A percentile compares a stretch with the other conserved stretches of the same genome.
Evolutionary conservation across 306 rosid species (phyloP).

Genomic region (Corylus avellana): DNA sequence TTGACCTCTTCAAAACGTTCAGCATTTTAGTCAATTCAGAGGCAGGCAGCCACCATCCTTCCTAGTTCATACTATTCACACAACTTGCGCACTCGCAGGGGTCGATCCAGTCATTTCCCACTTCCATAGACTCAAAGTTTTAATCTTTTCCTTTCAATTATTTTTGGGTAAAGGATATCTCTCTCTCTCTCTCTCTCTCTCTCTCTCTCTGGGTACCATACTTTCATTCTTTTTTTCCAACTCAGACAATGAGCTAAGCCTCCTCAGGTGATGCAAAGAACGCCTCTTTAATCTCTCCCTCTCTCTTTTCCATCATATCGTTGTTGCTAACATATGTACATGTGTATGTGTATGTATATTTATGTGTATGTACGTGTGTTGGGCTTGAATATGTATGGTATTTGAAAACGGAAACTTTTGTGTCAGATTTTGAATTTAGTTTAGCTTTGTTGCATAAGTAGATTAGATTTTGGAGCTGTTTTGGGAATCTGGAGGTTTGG

Average conservation of each 20-base stretch:
- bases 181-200: background rate
- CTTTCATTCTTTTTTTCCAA: background rate
- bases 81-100: background rate
- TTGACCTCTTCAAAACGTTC: no score
- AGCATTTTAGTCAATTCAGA: background rate
- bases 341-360: background rate
- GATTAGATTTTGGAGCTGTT: background rate
- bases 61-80: background rate
- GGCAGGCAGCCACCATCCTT: background rate
- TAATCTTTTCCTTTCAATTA: background rate
- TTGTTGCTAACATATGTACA: background rate
- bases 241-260: background rate
- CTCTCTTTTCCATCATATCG: background rate
- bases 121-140: background rate
- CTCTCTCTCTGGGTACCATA: background rate
- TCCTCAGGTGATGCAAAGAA: background rate
- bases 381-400: background rate
- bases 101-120: background rate
- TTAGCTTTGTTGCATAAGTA: background rate
- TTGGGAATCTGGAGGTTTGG: conserved; percentile 8
- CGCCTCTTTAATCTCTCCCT: background rate
- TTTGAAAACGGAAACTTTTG: conserved; percentile 11
- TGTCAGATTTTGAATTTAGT: conserved; percentile 15
- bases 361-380: background rate
- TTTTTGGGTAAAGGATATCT: background rate